phyloP scores from a whole-genome alignment of 371 early-diverging fungal species.

The Haplosporangium sp. region DNA sequence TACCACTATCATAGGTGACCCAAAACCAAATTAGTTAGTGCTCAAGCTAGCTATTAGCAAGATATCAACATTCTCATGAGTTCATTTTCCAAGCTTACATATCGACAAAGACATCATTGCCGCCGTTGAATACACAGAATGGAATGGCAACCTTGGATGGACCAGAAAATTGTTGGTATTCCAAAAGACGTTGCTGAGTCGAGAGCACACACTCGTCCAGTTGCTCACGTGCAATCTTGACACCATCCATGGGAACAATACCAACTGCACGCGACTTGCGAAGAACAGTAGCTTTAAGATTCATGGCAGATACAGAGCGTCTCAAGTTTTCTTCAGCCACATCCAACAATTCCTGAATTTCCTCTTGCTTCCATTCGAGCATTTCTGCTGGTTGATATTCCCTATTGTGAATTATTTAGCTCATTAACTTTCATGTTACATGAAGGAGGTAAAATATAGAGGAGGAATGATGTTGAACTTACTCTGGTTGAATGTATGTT shows the following conservation, averaged over 20 bases:
- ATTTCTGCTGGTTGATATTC: constrained; percentile 60
- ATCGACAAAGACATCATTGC: constrained; percentile 86
- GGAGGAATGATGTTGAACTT: constrained; percentile 21
- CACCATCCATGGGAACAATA: constrained; percentile 56
- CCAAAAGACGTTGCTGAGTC: constrained; percentile 65
- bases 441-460: not conserved
- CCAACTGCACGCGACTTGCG: constrained; percentile 85
- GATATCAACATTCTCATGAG: too few relatives aligned
- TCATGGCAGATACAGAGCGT: constrained; percentile 70
- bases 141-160: constrained; percentile 69
- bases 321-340: constrained; percentile 74
- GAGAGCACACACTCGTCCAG: constrained; percentile 77
- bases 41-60: not conserved
- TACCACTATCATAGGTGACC: constrained; percentile 56
- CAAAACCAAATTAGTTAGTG: not conserved
- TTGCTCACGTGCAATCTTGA: constrained; percentile 71
- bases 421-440: not conserved
- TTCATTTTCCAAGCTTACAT: constrained; percentile 60
- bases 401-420: constrained; percentile 9
- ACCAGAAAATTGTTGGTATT: constrained; percentile 60
- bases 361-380: constrained; percentile 61
- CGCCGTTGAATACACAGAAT: constrained; percentile 91
- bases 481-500: constrained; percentile 69
- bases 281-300: constrained; percentile 67
- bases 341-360: constrained; percentile 73